Evolutionary conservation across 2,329 filamentous ascomycete species (phyloP).

Genomic region (Penicillium fuscoglaucum): DNA sequence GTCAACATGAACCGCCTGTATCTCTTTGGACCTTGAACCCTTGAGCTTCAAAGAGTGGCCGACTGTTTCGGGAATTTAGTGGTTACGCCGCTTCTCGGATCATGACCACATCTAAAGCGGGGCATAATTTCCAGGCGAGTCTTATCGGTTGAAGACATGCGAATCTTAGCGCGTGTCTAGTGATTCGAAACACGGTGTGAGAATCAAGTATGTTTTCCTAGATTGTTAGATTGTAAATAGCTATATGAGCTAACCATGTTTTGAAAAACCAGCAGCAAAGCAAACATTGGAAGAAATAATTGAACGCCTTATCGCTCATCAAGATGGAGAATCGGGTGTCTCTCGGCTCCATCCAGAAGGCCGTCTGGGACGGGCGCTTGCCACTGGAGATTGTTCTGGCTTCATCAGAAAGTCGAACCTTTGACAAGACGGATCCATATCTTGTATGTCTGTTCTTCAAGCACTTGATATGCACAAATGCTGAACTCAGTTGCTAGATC

Average conservation of each 20-base stretch:
- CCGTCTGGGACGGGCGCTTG: slow-evolving; percentile 60
- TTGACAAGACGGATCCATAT: slow-evolving; percentile 61
- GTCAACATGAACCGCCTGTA: neutral
- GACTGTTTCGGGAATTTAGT: neutral
- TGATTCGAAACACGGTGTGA: neutral
- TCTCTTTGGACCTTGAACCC: neutral
- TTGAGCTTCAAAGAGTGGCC: neutral
- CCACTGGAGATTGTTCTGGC: slow-evolving; percentile 61
- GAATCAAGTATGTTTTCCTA: neutral
- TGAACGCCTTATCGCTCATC: neutral
- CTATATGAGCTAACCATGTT: neutral
- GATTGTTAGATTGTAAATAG: neutral
- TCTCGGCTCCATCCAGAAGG: slow-evolving; percentile 41
- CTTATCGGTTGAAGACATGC: slow-evolving; percentile 2
- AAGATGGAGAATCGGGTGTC: slow-evolving; percentile 32
- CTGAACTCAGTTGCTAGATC: slow-evolving; percentile 44
- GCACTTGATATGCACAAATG: neutral
- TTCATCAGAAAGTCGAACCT: slow-evolving; percentile 60
- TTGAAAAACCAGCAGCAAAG: neutral
- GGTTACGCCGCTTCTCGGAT: neutral
- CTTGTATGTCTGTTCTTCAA: slow-evolving; percentile 46
- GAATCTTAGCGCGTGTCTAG: neutral
- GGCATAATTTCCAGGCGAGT: slow-evolving; percentile 5
- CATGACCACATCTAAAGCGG: slow-evolving; percentile 9
- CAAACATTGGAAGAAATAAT: neutral